Base-by-base conservation (phyloP, 352 stramenopile species). In the Phytopythium cucurbitacearum region DNA sequence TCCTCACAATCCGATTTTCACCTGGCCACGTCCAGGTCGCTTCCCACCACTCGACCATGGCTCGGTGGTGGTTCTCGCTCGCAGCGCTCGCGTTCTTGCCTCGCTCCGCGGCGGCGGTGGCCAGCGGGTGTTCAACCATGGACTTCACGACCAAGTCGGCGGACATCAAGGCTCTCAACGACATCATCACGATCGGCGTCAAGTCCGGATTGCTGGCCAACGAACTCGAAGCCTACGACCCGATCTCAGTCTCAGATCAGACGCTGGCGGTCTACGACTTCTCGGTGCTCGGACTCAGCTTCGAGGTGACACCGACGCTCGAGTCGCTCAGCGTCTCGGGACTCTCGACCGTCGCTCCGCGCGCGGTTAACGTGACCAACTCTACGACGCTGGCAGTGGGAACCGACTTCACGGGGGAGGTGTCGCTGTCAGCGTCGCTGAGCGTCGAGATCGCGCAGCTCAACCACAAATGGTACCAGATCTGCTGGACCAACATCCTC, bases 401-500 rank as follows among this genome's bases (percentile, higher is more conserved):
- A 39, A 70, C 66, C 36, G 53, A 62, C 56, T 85, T 86, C 47
- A 71, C 62, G 2, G 73, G 65, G 35, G 65, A 52, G 11, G 49
- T 86, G 35, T 48, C 68, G 15, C 28, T 81, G 12, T 44, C 69
- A 46, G 70, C 54, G 40, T 73, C 60, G 34, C 16, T 88, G 33
- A 60, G 53, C 28, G 51, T 88, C 39, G 60, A 77, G 50, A 72
- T 86, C 52, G 62, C 69, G 50, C 73, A 83, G 69, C 64, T 71
- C 33, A 53, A 86, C 60, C 65, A 80, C 56, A 74, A 77, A 53
- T 88, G 77, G 74, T 86, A 73, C 56, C 65, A 80, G 51, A 62
- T 86, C 47, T 85, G 75, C 71, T 84, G 71, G 68, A 71, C 73
- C 45, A 61, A 83, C 61, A 44, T 76, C 40, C 55, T 86, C 45